These are phyloP conservation scores for Aureobasidium melanogenum DNA, from an alignment of 2,329 filamentous ascomycete species.

Conservation along the genomic window DNA sequence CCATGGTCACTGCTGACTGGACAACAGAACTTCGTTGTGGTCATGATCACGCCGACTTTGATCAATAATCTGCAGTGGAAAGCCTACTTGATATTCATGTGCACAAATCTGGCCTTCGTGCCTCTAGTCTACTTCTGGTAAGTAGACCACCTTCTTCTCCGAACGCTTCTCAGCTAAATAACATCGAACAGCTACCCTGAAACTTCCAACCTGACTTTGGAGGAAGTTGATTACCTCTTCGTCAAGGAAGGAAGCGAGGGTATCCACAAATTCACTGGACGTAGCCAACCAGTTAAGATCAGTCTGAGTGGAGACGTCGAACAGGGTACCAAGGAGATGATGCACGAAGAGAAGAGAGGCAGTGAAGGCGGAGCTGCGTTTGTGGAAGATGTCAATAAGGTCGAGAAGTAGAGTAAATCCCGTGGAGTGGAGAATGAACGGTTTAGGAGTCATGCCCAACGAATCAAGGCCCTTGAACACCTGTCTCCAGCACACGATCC, in stretches of 20 bases:
- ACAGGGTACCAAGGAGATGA: background rate
- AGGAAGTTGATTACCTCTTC: constrained; percentile 39
- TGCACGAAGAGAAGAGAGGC: background rate
- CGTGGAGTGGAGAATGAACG: too few species aligned
- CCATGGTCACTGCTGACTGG: background rate
- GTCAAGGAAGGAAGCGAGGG: constrained; percentile 20
- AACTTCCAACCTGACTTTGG: constrained; percentile 34
- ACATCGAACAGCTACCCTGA: constrained; percentile 30
- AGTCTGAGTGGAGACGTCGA: constrained; percentile 15
- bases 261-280: constrained; percentile 16
- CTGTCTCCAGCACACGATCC: too few species aligned
- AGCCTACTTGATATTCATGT: constrained; percentile 46
- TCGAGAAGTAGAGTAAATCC: background rate
- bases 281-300: constrained; percentile 19
- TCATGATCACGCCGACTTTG: constrained; percentile 45
- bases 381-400: background rate
- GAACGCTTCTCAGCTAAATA: constrained; percentile 18
- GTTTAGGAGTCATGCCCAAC: too few species aligned
- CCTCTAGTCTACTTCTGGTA: constrained; percentile 42
- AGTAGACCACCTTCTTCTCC: constrained; percentile 20
- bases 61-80: constrained; percentile 41
- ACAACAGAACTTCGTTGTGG: constrained; percentile 38
- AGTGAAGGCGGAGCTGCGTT: background rate
- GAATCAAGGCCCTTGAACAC: too few species aligned
- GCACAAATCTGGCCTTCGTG: constrained; percentile 37